These are phyloP conservation scores for Verticillium nubilum DNA, from an alignment of 2,329 filamentous ascomycete species.

Conservation along the genomic window DNA sequence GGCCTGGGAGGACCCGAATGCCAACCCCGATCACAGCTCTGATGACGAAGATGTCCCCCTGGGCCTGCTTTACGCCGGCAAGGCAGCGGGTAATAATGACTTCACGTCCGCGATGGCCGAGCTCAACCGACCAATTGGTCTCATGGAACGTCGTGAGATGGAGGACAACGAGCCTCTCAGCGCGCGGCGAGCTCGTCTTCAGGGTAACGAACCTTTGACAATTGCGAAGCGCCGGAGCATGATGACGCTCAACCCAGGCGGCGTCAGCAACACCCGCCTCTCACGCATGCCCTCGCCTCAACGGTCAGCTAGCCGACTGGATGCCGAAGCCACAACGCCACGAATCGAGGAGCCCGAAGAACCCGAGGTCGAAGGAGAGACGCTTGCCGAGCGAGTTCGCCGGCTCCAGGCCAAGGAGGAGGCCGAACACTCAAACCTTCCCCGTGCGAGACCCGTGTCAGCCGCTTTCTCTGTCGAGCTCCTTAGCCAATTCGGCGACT, in stretches of 20 bases:
- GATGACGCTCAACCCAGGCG: slow-evolving; percentile 31
- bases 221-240: slow-evolving; percentile 37
- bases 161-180: slow-evolving; percentile 92
- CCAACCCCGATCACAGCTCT: slow-evolving; percentile 38
- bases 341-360: neutral
- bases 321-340: slow-evolving; percentile 20
- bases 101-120: slow-evolving; percentile 43
- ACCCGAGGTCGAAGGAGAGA: slow-evolving; percentile 55
- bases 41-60: slow-evolving; percentile 85
- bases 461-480: slow-evolving; percentile 64
- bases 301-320: slow-evolving; percentile 17
- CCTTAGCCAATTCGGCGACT: slow-evolving; percentile 56
- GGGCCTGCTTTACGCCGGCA: slow-evolving; percentile 68
- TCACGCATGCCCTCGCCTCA: slow-evolving; percentile 16
- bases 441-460: slow-evolving; percentile 54
- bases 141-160: slow-evolving; percentile 75
- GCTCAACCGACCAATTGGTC: slow-evolving; percentile 61
- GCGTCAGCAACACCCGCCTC: slow-evolving; percentile 18
- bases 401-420: slow-evolving; percentile 57
- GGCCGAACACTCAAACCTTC: slow-evolving; percentile 37
- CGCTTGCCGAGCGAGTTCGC: slow-evolving; percentile 59
- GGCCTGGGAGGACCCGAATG: slow-evolving; percentile 75
- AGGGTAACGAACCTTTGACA: slow-evolving; percentile 48
- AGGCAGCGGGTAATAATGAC: slow-evolving; percentile 43
- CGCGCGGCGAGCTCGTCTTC: slow-evolving; percentile 67